Evolutionary conservation across 179 eudicot species (phyloP), one percentile per base, ranked within the genome.

Genomic region (Nepenthes alata): DNA sequence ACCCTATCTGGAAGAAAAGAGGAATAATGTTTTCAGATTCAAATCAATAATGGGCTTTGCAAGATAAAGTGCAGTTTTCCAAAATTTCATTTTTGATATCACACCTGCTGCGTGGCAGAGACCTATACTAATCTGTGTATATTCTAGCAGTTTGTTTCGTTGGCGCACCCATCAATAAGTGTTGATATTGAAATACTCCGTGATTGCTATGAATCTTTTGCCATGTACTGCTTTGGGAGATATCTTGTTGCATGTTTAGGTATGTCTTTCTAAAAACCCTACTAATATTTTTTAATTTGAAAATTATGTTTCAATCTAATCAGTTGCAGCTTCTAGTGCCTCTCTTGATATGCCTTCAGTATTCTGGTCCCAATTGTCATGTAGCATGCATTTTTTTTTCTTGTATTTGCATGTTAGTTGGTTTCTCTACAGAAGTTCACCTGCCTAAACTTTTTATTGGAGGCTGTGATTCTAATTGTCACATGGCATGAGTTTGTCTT

Each of bases 191-290:
- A 64, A 76, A 93, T 93, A 69, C 76, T 89, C 25, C 93, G 98
- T 52, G 98, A 93, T 85, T 85, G 97, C 79, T 93, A 93, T 70
- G 98, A 93, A 75, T 77, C 98, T 56, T 93, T 93, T 85, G 98
- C 98, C 45, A 93, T 93, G 98, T 93, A 93, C 76, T 93, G 97
- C 85, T 93, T 93, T 77, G 93, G 95, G 67, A 89, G 98, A 72
- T 93, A 93, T 67, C 90, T 93, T 62, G 78, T 93, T 55, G 98
- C 97, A 48, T 89, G 96, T 75, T 79, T 93, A 78, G 98, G 98
- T 93, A 85, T 69, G 88, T 74, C 55, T 61, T 37, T 70, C 53
- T 35, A 10, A 6, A 52, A 13, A 4, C n/a, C 12, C 10, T 52
- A 11, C 6, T 44, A 15, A 44, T 53, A 14, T 37, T 34, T 65